Percentiles rank a stretch among this genome's conserved stretches.
These are phyloP conservation scores for Lyophyllum semitale DNA, from an alignment of 768 basidiomycete species.

Conservation along the genomic window DNA sequence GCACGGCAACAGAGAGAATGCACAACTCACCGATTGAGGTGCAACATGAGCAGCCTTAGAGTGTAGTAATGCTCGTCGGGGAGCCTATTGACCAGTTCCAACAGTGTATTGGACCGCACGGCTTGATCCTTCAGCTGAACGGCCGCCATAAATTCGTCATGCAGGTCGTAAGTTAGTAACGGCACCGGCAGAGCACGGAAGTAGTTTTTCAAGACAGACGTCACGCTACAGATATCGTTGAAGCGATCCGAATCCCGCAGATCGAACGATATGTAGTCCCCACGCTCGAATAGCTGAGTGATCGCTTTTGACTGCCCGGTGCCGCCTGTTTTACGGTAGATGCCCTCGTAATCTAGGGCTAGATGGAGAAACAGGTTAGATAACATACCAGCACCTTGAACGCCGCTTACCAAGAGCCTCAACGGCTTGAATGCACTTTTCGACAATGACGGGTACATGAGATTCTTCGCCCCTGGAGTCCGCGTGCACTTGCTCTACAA, in stretches of 20 bases:
- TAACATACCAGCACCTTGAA: neutral
- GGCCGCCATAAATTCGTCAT: conserved; percentile 86
- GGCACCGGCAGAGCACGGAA: conserved; percentile 92
- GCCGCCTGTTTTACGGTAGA: conserved; percentile 97
- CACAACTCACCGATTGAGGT: conserved; percentile 75
- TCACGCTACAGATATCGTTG: conserved; percentile 97
- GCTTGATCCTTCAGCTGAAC: conserved; percentile 66
- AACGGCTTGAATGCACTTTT: conserved; percentile 95
- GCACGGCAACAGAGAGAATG: neutral
- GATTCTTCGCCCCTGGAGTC: conserved; percentile 64
- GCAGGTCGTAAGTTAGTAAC: conserved; percentile 85
- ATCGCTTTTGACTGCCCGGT: conserved; percentile 90
- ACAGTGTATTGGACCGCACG: conserved; percentile 59
- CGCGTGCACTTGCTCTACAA: conserved; percentile 78
- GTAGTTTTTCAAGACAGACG: conserved; percentile 95
- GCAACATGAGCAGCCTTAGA: conserved; percentile 77
- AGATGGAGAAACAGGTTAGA: neutral
- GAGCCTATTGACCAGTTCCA: conserved; percentile 72
- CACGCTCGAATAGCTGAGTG: conserved; percentile 92
- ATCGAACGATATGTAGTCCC: conserved; percentile 88
- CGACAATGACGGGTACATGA: conserved; percentile 83
- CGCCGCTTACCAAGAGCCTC: conserved; percentile 71
- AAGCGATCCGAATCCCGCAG: conserved; percentile 84
- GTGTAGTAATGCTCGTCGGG: conserved; percentile 91
- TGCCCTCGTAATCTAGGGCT: conserved; percentile 96